These are phyloP conservation scores for Penicillium bovifimosum DNA, from an alignment of 495 filamentous ascomycete species.

Conservation along the genomic window DNA sequence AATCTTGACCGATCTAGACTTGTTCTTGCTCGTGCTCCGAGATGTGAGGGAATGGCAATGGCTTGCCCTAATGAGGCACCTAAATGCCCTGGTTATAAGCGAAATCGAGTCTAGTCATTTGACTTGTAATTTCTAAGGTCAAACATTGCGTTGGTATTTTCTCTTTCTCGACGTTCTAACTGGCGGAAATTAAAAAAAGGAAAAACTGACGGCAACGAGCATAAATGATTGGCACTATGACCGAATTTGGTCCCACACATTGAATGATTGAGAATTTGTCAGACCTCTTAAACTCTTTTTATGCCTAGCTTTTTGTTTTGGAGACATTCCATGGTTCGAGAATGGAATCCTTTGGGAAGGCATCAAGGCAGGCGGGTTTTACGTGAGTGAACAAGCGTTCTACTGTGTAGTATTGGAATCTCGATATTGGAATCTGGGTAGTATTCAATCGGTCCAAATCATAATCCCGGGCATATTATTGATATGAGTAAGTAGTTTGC, in stretches of 20 bases:
- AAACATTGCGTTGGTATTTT: no score
- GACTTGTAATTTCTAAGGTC: no score
- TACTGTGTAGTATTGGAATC: no score
- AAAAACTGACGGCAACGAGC: slow-evolving; percentile 8
- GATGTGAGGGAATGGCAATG: slow-evolving; percentile 2
- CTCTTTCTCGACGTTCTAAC: slow-evolving; percentile 11
- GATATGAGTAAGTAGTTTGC: no score
- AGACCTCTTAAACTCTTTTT: background rate
- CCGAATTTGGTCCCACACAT: no score
- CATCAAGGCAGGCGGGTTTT: slow-evolving; percentile 13
- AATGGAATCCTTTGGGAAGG: background rate
- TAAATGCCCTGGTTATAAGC: background rate
- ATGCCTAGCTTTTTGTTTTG: background rate
- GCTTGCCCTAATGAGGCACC: background rate
- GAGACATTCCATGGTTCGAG: background rate
- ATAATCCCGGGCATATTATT: no score
- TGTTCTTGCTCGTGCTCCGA: slow-evolving; percentile 22
- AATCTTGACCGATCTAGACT: slow-evolving; percentile 28
- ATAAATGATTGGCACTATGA: slow-evolving; percentile 12
- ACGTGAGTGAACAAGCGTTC: no score
- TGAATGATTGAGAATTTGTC: slow-evolving; percentile 19
- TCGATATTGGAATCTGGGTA: no score
- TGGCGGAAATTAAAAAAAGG: slow-evolving; percentile 13
- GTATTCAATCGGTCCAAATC: no score
- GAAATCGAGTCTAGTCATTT: background rate